These are phyloP conservation scores for Lipomyces sp. DNA, from an alignment of 805 yeast species.

Conservation along the genomic window DNA sequence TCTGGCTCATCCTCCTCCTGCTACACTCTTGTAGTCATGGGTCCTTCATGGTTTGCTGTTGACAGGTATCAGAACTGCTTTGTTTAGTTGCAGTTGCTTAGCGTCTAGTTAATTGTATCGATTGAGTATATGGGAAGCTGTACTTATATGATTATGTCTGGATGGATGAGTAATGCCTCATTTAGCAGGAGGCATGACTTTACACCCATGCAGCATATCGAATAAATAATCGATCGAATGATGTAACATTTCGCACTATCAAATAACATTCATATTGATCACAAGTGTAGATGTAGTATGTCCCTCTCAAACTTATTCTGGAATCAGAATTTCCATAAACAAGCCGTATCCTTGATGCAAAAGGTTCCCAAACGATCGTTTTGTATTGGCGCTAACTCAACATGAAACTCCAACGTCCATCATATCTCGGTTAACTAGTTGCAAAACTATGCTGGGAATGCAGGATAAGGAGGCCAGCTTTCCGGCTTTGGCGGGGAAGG, in stretches of 20 bases:
- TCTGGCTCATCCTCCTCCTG: too few relatives aligned
- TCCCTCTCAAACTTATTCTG: background rate
- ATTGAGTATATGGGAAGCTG: background rate
- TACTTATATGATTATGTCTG: too few relatives aligned
- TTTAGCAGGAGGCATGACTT: too few relatives aligned
- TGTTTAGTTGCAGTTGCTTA: too few relatives aligned
- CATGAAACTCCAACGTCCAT: background rate
- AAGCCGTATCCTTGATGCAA: background rate
- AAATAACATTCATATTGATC: background rate
- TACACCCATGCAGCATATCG: too few relatives aligned
- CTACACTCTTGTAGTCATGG: too few relatives aligned
- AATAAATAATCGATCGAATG: too few relatives aligned
- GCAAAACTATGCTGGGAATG: background rate
- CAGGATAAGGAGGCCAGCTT: conserved; percentile 1
- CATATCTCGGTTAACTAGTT: background rate
- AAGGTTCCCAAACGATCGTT: background rate
- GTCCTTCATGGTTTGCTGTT: too few relatives aligned
- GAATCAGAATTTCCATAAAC: background rate
- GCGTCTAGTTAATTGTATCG: background rate
- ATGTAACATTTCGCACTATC: too few relatives aligned
- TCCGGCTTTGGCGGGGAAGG: background rate
- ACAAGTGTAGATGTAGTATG: background rate
- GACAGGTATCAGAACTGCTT: too few relatives aligned
- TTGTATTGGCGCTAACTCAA: background rate
- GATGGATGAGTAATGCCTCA: too few relatives aligned